phyloP scores from a whole-genome alignment of 257 asterid genomes.

The Nicotiana tomentosiformis region DNA sequence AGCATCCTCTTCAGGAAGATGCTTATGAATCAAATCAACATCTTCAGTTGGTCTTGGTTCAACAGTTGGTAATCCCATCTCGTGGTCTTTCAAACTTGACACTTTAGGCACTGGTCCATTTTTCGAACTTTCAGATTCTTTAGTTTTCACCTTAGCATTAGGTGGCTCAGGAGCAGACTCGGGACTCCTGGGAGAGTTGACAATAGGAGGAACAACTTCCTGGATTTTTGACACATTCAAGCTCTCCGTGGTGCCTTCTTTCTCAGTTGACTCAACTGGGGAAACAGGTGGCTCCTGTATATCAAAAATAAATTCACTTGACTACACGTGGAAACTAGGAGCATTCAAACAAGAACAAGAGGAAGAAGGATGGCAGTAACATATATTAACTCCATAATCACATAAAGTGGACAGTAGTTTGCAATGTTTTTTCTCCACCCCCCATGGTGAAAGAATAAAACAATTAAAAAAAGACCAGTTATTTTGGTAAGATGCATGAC shows the following conservation, averaged over 20 bases:
- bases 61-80: neutral
- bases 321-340: neutral
- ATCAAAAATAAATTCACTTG: neutral
- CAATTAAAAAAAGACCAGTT: too few species aligned
- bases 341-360: neutral
- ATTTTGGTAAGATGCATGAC: too few species aligned
- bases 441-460: neutral
- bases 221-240: constrained; percentile 16
- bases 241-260: constrained; percentile 10
- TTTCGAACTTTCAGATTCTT: neutral
- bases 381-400: neutral
- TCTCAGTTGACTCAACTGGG: constrained; percentile 20
- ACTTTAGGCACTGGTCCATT: neutral
- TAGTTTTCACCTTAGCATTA: neutral
- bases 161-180: neutral
- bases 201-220: constrained; percentile 4
- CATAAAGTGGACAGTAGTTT: neutral
- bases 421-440: neutral
- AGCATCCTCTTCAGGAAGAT: neutral
- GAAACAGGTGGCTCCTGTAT: constrained; percentile 36
- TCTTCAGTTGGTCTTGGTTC: neutral
- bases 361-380: neutral
- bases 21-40: neutral
- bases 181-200: neutral
- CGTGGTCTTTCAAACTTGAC: constrained; percentile 1